A percentile compares a stretch with the other conserved stretches of the same genome.
These are phyloP conservation scores for Pseudogymnoascus sp. DNA, from an alignment of 2,329 filamentous ascomycete species.

Conservation along the genomic window DNA sequence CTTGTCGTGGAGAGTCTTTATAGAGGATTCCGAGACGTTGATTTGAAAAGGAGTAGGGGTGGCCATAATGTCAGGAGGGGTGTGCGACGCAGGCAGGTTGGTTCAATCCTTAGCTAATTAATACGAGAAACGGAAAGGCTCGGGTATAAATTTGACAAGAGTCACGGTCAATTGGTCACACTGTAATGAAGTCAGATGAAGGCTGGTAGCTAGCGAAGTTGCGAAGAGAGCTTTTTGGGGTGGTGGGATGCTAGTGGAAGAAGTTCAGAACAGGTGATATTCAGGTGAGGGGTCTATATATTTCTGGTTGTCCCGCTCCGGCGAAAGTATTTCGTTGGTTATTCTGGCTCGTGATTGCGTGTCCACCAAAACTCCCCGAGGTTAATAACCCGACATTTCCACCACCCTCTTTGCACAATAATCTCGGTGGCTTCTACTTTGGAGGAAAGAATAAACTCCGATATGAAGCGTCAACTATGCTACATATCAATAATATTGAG, in stretches of 20 bases:
- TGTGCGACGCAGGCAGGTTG: not conserved
- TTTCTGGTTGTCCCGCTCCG: not conserved
- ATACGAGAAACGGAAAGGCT: not conserved
- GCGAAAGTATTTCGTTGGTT: not conserved
- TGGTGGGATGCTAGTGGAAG: not conserved
- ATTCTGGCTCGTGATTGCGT: not conserved
- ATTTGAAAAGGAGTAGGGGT: constrained; percentile 9
- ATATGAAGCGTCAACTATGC: not conserved
- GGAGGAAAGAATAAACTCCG: not conserved
- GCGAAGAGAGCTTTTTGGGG: not conserved
- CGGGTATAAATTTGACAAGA: not conserved
- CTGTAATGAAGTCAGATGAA: not conserved
- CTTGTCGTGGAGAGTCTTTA: constrained; percentile 8
- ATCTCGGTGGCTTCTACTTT: not conserved
- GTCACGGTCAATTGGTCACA: not conserved
- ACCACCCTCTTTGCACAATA: not conserved
- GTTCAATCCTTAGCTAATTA: not conserved
- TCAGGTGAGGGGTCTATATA: not conserved
- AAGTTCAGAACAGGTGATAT: not conserved
- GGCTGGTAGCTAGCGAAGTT: too few relatives aligned
- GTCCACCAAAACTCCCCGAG: not conserved
- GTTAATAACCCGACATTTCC: not conserved
- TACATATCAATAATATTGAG: not conserved
- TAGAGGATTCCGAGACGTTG: constrained; percentile 6
- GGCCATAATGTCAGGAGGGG: not conserved